These are phyloP conservation scores for Diphasiastrum complanatum DNA, from an alignment of 83 land plant species.

Conservation along the genomic window DNA sequence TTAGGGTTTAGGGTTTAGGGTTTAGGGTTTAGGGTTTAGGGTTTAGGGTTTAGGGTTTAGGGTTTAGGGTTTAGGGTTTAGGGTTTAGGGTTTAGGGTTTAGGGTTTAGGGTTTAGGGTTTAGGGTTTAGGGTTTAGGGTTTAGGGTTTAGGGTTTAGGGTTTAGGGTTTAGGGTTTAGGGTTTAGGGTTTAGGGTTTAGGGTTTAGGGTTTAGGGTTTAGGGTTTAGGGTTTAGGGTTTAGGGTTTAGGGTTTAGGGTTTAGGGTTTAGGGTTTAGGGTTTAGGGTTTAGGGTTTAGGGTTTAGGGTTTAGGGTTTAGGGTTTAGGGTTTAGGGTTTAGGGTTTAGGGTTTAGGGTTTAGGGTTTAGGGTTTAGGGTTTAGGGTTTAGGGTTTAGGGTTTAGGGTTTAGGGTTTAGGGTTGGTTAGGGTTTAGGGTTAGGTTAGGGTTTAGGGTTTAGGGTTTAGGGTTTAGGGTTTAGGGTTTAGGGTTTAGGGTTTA, in stretches of 20 bases:
- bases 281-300: slow-evolving; percentile 28
- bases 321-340: slow-evolving; percentile 30
- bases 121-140: slow-evolving; percentile 8
- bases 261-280: slow-evolving; percentile 34
- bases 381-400: slow-evolving; percentile 29
- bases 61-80: too few species aligned
- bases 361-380: slow-evolving; percentile 34
- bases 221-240: slow-evolving; percentile 18
- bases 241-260: slow-evolving; percentile 20
- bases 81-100: background rate
- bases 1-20: too few species aligned
- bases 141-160: slow-evolving; percentile 22
- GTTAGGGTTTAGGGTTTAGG: slow-evolving; percentile 44
- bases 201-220: slow-evolving; percentile 20
- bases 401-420: slow-evolving; percentile 43
- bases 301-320: slow-evolving; percentile 17
- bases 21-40: too few species aligned
- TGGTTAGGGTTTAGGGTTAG: slow-evolving; percentile 46
- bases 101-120: background rate
- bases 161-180: slow-evolving; percentile 22
- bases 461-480: slow-evolving; percentile 36
- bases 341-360: slow-evolving; percentile 41
- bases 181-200: slow-evolving; percentile 15
- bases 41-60: too few species aligned
- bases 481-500: slow-evolving; percentile 38